Base-by-base conservation (phyloP, 2,329 filamentous ascomycete species). In the Hymenoscyphus albidus region DNA sequence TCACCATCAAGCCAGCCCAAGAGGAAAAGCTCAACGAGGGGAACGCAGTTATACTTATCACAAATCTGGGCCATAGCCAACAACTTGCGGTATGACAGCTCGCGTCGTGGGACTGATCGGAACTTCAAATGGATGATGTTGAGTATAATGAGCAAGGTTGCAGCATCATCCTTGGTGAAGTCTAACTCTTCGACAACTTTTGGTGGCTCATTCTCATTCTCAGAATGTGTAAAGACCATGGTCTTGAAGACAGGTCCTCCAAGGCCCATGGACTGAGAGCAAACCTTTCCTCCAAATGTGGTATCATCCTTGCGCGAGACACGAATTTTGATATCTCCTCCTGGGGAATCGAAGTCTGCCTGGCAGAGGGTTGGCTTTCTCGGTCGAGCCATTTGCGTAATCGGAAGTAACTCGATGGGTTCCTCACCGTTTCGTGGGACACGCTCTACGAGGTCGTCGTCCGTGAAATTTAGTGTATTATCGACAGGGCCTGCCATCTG, bases 81-180 rank as follows among this genome's bases (percentile, higher is more conserved):
- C 2, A 64, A 18, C 1, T 32, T 58, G 4, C n/a, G 6, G 44
- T 60, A 64, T 10, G 31, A 13, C 2, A 61, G 14, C 7, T 56
- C 61, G 14, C 35, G n/a, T 32, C 14, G 13, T 27, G 62, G 42
- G 5, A 64, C 38, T 1, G 18, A 35, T 1, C 42, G 18, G 51
- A 64, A 65, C 18, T 64, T 56, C 39, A 64, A n/a, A 42, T 67
- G 66, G 14, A 48, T 62, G 18, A 67, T 66, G 9, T 55, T 58
- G 2, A 64, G 51, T 4, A 65, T n/a, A 22, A 67, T 56, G 5
- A 44, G 18, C 0, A 67, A n/a, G 9, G 58, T 61, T 0, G 59
- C 35, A 2, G 31, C 18, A 35, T 64, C 14, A 13, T 61, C 64
- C 2, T 38, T 18, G 2, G 48, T 55, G 31, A 63, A 64, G 31